These are phyloP conservation scores for Elsinoe perseae DNA, from an alignment of 2,329 filamentous ascomycete species.

Conservation along the genomic window DNA sequence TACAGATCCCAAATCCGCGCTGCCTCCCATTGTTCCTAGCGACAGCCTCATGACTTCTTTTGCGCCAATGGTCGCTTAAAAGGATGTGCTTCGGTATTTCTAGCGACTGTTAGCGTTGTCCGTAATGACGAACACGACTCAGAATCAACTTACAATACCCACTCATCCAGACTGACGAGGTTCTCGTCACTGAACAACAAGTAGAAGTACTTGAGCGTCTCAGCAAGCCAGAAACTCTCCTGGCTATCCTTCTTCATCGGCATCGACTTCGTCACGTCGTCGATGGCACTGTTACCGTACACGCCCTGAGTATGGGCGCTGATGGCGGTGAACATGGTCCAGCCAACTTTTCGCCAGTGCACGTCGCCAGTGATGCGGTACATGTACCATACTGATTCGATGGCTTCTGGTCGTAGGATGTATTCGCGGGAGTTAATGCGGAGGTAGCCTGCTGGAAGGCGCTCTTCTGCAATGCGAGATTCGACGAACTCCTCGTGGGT, in stretches of 20 bases:
- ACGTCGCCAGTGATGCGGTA: slow-evolving; percentile 80
- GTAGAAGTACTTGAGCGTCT: slow-evolving; percentile 91
- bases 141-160: slow-evolving; percentile 43
- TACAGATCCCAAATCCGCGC: neutral
- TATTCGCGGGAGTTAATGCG: slow-evolving; percentile 34
- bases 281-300: slow-evolving; percentile 62
- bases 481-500: slow-evolving; percentile 27
- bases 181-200: slow-evolving; percentile 65
- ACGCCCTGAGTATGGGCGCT: slow-evolving; percentile 57
- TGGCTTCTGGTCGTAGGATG: slow-evolving; percentile 60
- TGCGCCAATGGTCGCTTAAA: slow-evolving; percentile 32
- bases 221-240: slow-evolving; percentile 83
- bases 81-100: slow-evolving; percentile 49
- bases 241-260: slow-evolving; percentile 53
- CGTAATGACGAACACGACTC: neutral
- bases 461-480: slow-evolving; percentile 32
- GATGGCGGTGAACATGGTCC: slow-evolving; percentile 74
- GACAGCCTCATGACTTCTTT: neutral
- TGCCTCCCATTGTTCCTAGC: neutral
- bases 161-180: slow-evolving; percentile 60
- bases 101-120: slow-evolving; percentile 18
- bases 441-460: slow-evolving; percentile 36
- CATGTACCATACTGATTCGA: slow-evolving; percentile 83
- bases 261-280: slow-evolving; percentile 48
- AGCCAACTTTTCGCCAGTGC: slow-evolving; percentile 70